Evolutionary conservation across 2,329 filamentous ascomycete species (phyloP).

Genomic region (Paraconiothyrium brasiliense): DNA sequence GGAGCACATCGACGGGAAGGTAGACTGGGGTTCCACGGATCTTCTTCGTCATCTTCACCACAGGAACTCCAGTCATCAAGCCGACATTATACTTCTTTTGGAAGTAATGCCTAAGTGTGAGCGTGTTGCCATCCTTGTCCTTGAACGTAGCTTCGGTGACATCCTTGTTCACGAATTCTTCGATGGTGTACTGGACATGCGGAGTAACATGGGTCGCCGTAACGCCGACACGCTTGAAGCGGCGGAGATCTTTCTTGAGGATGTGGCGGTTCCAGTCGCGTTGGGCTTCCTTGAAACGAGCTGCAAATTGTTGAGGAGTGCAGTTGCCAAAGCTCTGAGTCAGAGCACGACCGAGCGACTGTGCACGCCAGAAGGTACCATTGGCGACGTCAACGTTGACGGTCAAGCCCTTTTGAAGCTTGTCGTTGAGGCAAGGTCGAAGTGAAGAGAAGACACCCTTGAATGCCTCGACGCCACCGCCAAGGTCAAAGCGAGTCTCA

Average conservation of each 20-base stretch:
- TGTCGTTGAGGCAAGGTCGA: constrained; percentile 70
- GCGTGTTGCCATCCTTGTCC: constrained; percentile 63
- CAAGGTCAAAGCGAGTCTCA: constrained; percentile 62
- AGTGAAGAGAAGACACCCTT: constrained; percentile 92
- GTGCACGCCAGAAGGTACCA: constrained; percentile 80
- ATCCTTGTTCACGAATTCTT: constrained; percentile 56
- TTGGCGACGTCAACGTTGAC: constrained; percentile 94
- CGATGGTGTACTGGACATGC: constrained; percentile 60
- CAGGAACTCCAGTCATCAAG: constrained; percentile 61
- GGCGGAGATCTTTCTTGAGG: constrained; percentile 51
- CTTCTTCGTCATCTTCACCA: constrained; percentile 67
- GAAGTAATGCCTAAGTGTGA: constrained; percentile 68
- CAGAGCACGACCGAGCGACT: constrained; percentile 47
- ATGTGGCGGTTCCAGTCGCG: constrained; percentile 36
- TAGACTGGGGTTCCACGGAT: constrained; percentile 53
- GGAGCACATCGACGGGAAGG: constrained; percentile 66
- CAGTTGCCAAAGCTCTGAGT: constrained; percentile 37
- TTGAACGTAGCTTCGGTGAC: constrained; percentile 58
- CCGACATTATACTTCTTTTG: constrained; percentile 60
- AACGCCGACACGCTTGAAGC: constrained; percentile 55
- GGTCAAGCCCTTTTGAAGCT: constrained; percentile 68
- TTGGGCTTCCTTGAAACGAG: constrained; percentile 32
- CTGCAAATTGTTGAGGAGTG: constrained; percentile 39
- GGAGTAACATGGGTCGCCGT: constrained; percentile 47
- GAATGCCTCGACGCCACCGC: constrained; percentile 75